Evolutionary conservation across 2,329 filamentous ascomycete genomes (phyloP), one percentile per base, ranked within the genome.

Genomic region (Hypoxylon sp.): DNA sequence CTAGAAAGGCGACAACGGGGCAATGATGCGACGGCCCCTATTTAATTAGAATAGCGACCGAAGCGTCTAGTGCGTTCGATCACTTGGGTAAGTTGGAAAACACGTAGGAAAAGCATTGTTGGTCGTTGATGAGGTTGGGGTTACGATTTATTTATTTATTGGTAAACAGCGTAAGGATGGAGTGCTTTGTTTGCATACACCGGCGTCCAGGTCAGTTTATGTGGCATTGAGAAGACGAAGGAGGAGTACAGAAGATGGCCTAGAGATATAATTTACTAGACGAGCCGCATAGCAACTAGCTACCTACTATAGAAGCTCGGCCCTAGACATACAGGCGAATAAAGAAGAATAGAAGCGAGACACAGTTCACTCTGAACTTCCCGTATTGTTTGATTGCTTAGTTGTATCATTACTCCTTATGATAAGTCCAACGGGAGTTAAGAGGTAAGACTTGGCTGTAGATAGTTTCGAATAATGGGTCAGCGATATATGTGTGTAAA

Each of bases 1-100:
- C 60, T 91, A 71, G 60, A 41, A 15, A 48, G 26, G 19, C 15
- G 46, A 43, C 15, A 34, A 13, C 11, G 13, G 32, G 32, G 13
- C 32, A 15, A 34, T 6, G 13, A 13, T 34, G 3, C 32, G 13
- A 15, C 4, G 11, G 32, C 13, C 32, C 32, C 13, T 47, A 26
- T 1, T 39, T 43, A 30, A 41, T 50, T 34, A 6, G 10, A 34
- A 65, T 63, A 34, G 58, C 55, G 20, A 22, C 26, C 22, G 60
- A 47, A 46, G 47, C 51, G 43, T 60, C 34, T 64, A 13, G 28
- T 56, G 19, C 53, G 10, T 58, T 64, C 58, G 43, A 22, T 59
- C 54, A 26, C 55, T 62, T 48, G 24, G 17, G 11, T 7, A 37
- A n/a, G 32, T 20, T 4, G 41, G 32, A n/a, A n/a, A n/a, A n/a